Percentiles rank a stretch among this genome's conserved stretches.
Evolutionary conservation across 192 early-diverging fungal species (phyloP).

Genomic region (Backusella parvicylindrica): DNA sequence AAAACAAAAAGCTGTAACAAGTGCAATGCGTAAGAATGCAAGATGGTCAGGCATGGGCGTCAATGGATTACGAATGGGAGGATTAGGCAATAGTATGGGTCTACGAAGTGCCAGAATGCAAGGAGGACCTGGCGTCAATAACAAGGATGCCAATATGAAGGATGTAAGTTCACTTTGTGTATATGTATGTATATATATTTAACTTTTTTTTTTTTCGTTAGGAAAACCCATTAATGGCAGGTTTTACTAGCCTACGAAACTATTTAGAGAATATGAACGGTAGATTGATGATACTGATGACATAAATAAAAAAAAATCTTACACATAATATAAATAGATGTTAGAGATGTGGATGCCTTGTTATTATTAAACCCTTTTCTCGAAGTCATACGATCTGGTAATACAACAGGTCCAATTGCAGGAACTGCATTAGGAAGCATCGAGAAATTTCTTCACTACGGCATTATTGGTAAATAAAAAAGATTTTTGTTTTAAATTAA

Average conservation of each 20-base stretch:
- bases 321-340: constrained; percentile 39
- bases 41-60: constrained; percentile 68
- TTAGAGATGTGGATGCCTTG: constrained; percentile 60
- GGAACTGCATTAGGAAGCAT: constrained; percentile 85
- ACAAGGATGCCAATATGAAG: constrained; percentile 41
- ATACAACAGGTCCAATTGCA: constrained; percentile 94
- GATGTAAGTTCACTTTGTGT: constrained; percentile 33
- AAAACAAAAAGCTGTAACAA: constrained; percentile 48
- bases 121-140: neutral
- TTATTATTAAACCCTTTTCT: constrained; percentile 87
- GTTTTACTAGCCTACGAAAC: constrained; percentile 62
- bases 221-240: constrained; percentile 65
- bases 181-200: constrained; percentile 1
- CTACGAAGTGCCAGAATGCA: constrained; percentile 39
- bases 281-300: constrained; percentile 2
- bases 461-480: constrained; percentile 56
- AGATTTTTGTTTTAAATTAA: neutral
- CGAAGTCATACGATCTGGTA: constrained; percentile 86
- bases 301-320: neutral
- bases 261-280: constrained; percentile 49
- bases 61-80: constrained; percentile 52
- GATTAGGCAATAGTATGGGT: constrained; percentile 59
- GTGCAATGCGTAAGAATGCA: constrained; percentile 79
- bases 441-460: constrained; percentile 86
- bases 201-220: constrained; percentile 28